A percentile compares a stretch with the other conserved stretches of the same genome.
phyloP scores from a whole-genome alignment of 495 filamentous ascomycete genomes.

The Hypoxylon fuscum region DNA sequence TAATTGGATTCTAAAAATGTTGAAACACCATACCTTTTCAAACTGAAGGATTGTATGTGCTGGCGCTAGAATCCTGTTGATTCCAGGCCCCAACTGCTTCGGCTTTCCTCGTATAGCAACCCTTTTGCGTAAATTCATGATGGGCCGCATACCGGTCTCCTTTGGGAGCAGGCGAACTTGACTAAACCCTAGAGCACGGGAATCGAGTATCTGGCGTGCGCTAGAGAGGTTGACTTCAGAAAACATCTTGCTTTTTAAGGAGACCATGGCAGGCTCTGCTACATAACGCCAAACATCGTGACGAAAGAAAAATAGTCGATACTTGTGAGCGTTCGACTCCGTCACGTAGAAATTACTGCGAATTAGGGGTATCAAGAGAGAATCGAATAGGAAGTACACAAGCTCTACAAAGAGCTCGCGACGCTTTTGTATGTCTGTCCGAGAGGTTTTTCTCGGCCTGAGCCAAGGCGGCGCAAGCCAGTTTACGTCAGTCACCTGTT shows the following conservation, averaged over 20 bases:
- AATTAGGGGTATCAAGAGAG: slow-evolving; percentile 86
- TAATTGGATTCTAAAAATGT: background rate
- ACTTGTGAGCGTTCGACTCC: slow-evolving; percentile 81
- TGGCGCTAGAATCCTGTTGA: slow-evolving; percentile 82
- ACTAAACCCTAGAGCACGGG: slow-evolving; percentile 75
- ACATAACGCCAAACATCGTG: slow-evolving; percentile 89
- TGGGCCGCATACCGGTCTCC: slow-evolving; percentile 70
- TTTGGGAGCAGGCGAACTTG: slow-evolving; percentile 86
- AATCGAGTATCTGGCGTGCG: slow-evolving; percentile 67
- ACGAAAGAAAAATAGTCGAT: slow-evolving; percentile 90
- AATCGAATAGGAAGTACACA: slow-evolving; percentile 92
- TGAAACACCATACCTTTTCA: slow-evolving; percentile 63
- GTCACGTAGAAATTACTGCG: slow-evolving; percentile 93
- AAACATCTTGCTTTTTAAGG: slow-evolving; percentile 78
- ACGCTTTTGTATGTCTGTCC: slow-evolving; percentile 79
- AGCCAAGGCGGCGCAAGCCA: slow-evolving; percentile 72
- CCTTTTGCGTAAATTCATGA: slow-evolving; percentile 83
- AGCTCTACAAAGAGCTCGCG: slow-evolving; percentile 83
- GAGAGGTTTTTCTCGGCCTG: slow-evolving; percentile 64
- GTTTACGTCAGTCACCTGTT: slow-evolving; percentile 68
- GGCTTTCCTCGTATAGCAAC: slow-evolving; percentile 61
- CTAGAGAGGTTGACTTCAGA: slow-evolving; percentile 72
- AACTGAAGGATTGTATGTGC: slow-evolving; percentile 79
- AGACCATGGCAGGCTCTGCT: slow-evolving; percentile 73
- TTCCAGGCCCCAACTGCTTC: slow-evolving; percentile 71